phyloP scores from a whole-genome alignment of 768 basidiomycete species.

The Butyriboletus loyo region DNA sequence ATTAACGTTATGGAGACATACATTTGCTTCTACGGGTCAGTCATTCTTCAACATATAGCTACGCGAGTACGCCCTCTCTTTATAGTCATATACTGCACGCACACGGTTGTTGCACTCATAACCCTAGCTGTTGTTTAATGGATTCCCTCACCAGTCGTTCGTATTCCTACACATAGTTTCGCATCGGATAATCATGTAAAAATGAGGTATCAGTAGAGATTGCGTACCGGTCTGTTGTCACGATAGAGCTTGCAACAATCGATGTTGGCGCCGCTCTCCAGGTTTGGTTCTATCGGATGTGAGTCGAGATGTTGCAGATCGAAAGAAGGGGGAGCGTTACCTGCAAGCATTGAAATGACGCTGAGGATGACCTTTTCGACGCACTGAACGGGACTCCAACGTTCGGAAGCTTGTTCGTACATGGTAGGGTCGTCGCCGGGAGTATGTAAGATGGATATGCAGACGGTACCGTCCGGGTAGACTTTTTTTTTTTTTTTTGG shows the following conservation, averaged over 20 bases:
- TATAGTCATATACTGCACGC: slow-evolving; percentile 17
- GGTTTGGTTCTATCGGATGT: slow-evolving; percentile 73
- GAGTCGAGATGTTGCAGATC: not conserved
- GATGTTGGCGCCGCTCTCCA: slow-evolving; percentile 96
- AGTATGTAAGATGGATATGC: slow-evolving; percentile 96
- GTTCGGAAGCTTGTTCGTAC: slow-evolving; percentile 93
- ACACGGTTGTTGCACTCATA: slow-evolving; percentile 36
- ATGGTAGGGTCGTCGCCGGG: slow-evolving; percentile 89
- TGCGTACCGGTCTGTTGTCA: slow-evolving; percentile 64
- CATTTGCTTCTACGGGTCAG: not conserved
- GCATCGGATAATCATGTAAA: slow-evolving; percentile 1
- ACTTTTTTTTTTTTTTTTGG: too few relatives aligned
- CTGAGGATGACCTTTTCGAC: slow-evolving; percentile 96
- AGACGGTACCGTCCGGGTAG: slow-evolving; percentile 94
- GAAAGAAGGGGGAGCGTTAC: slow-evolving; percentile 39
- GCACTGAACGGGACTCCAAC: slow-evolving; percentile 99
- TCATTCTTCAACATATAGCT: not conserved
- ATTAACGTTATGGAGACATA: not conserved
- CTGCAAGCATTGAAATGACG: slow-evolving; percentile 96
- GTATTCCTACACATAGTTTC: slow-evolving; percentile 57
- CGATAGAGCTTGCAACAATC: slow-evolving; percentile 97
- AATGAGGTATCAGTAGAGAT: not conserved
- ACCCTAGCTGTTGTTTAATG: slow-evolving; percentile 81
- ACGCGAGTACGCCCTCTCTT: slow-evolving; percentile 4
- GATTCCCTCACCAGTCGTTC: slow-evolving; percentile 81